Percentiles rank a stretch among this genome's conserved stretches.
Conservation (phyloP, 1,139 yeast genomes). For the Sugiyamaella japonica region DNA sequence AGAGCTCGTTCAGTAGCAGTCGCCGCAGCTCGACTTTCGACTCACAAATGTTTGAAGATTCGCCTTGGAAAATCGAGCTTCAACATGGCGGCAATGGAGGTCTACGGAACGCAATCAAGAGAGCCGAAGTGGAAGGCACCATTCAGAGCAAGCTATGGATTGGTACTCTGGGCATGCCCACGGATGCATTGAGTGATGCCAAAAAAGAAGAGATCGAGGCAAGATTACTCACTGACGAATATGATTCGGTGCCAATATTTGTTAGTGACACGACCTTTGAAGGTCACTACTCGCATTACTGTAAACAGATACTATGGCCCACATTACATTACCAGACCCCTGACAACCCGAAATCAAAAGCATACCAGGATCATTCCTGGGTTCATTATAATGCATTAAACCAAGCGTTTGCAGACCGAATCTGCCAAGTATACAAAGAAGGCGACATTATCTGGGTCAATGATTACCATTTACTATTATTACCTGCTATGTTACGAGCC, state of each 20-base stretch:
- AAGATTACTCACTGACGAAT: conserved; percentile 41
- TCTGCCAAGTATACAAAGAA: conserved; percentile 62
- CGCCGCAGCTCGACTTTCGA: conserved; percentile 13
- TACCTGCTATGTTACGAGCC: conserved; percentile 80
- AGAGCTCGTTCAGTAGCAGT: conserved; percentile 8
- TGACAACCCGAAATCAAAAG: conserved; percentile 89
- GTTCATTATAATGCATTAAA: conserved; percentile 74
- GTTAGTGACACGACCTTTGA: conserved; percentile 77
- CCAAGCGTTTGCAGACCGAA: conserved; percentile 74
- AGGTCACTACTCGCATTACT: conserved; percentile 87
- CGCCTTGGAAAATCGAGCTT: conserved; percentile 73
- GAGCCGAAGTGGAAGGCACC: conserved; percentile 53
- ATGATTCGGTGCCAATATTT: conserved; percentile 64
- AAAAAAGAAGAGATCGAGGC: conserved; percentile 52
- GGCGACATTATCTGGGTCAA: conserved; percentile 87
- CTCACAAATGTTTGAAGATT: conserved; percentile 61
- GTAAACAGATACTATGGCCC: conserved; percentile 96
- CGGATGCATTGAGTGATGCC: conserved; percentile 66
- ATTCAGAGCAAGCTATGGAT: conserved; percentile 66
- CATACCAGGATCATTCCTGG: conserved; percentile 96
- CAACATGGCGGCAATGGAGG: conserved; percentile 87
- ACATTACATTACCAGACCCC: conserved; percentile 96
- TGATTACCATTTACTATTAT: conserved; percentile 86
- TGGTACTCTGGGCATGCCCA: conserved; percentile 89
- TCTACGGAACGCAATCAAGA: conserved; percentile 75